Conservation (phyloP, 2,329 filamentous ascomycete genomes). For the Knufia fluminis region DNA sequence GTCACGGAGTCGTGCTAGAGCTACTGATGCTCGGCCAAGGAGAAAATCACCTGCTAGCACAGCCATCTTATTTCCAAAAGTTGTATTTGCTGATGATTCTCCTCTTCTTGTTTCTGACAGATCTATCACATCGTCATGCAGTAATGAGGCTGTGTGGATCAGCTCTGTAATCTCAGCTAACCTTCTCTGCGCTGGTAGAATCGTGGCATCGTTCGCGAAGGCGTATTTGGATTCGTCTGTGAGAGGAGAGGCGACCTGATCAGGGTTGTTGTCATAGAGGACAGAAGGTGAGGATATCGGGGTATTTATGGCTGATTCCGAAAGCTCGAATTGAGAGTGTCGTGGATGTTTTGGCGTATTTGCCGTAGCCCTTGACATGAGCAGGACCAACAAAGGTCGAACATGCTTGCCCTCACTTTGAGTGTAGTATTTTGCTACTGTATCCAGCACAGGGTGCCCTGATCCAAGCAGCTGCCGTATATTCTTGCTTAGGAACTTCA, state of each 20-base stretch:
- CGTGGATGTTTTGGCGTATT: slow-evolving; percentile 56
- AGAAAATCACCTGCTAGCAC: slow-evolving; percentile 96
- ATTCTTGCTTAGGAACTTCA: slow-evolving; percentile 91
- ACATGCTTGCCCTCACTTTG: slow-evolving; percentile 95
- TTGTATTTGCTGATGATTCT: slow-evolving; percentile 78
- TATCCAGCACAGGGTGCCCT: slow-evolving; percentile 87
- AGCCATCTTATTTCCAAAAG: slow-evolving; percentile 99
- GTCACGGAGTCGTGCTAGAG: slow-evolving; percentile 78
- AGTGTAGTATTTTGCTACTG: slow-evolving; percentile 96
- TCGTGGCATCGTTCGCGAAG: slow-evolving; percentile 42
- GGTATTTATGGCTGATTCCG: slow-evolving; percentile 42
- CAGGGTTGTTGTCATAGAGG: slow-evolving; percentile 76
- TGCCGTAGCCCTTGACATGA: slow-evolving; percentile 93
- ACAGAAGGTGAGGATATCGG: slow-evolving; percentile 52
- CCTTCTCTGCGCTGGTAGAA: slow-evolving; percentile 85
- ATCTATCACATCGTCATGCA: slow-evolving; percentile 98
- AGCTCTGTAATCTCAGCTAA: slow-evolving; percentile 95
- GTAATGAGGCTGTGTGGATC: slow-evolving; percentile 90
- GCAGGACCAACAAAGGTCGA: slow-evolving; percentile 81
- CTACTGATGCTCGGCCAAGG: slow-evolving; percentile 84
- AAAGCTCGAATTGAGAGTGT: slow-evolving; percentile 24
- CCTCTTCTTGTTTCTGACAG: slow-evolving; percentile 78
- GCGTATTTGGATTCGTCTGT: slow-evolving; percentile 39
- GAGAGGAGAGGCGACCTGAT: slow-evolving; percentile 45
- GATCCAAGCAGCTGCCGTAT: slow-evolving; percentile 89